Evolutionary conservation across 1,284 basidiomycete species (phyloP), one percentile per base, ranked within the genome.

Genomic region (Melampsora larici-populina): DNA sequence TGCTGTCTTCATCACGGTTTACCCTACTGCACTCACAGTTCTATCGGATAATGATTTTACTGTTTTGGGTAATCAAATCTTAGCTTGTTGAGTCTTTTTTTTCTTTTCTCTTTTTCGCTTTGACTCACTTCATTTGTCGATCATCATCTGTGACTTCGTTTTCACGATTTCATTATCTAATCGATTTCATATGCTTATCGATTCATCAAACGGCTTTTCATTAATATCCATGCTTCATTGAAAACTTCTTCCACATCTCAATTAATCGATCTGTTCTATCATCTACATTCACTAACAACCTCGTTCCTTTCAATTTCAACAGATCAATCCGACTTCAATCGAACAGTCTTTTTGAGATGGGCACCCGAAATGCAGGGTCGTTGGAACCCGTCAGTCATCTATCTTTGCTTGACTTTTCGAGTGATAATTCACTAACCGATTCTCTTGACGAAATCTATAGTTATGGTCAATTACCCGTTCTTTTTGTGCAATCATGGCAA

Each of bases 351-450:
- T 79, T 72, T 83, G 4, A 81, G 83, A 40, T 83, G 81, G 77
- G 82, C 82, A 21, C 83, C 82, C 8, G 83, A 83, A 70, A 82
- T 83, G 81, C 81, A 83, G 65, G 83, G 83, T 29, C 55, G 46
- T 11, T 83, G 83, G 83, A 83, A 43, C 13, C 40, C 40, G 40
- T 43, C 11, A 7, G 40, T 43, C 40, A 43, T 43, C 13, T 11
- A 43, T 43, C 40, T 43, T 43, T 13, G 9, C 9, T 36, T 36
- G 36, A 9, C 36, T 36, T 36, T 36, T 9, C 36, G 6, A 7
- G 13, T 43, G 6, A 43, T 13, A 7, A 7, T 43, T 43, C 40
- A 43, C 40, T 43, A 43, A 43, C 40, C 40, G 11, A 7, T 9
- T 36, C 36, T 36, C 5, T 43, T 11, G 1, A 9, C 40, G 13